Conservation (phyloP, 805 yeast species). For the Lachancea sp. region DNA sequence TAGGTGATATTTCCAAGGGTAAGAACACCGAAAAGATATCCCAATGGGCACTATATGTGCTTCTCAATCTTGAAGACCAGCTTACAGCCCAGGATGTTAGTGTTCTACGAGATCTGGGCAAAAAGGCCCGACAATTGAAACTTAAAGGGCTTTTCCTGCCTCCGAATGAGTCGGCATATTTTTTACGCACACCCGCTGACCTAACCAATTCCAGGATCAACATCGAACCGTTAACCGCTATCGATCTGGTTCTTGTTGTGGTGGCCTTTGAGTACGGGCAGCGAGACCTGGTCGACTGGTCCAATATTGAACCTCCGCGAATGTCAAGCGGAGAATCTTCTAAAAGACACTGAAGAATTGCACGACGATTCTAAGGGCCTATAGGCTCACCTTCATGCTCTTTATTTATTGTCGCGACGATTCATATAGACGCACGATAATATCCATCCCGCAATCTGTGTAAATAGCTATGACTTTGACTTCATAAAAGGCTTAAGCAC, state of each 20-base stretch:
- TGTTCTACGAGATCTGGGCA: constrained; percentile 26
- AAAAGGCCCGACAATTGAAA: constrained; percentile 14
- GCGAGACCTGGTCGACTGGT: constrained; percentile 22
- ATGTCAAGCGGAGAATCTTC: too few relatives aligned
- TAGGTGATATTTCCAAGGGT: constrained; percentile 18
- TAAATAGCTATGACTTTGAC: too few relatives aligned
- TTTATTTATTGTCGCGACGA: too few relatives aligned
- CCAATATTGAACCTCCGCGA: background rate
- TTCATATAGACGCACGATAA: too few relatives aligned
- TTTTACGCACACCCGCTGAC: constrained; percentile 8
- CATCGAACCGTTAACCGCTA: constrained; percentile 14
- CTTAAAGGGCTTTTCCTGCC: background rate
- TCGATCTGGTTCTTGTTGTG: constrained; percentile 15
- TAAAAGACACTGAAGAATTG: background rate
- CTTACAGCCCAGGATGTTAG: constrained; percentile 26
- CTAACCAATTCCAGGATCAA: constrained; percentile 6
- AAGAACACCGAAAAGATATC: constrained; percentile 15
- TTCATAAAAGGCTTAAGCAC: too few relatives aligned
- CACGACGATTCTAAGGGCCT: background rate
- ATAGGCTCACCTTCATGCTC: too few relatives aligned
- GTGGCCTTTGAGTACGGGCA: constrained; percentile 25
- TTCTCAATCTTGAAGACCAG: constrained; percentile 23
- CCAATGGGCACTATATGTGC: constrained; percentile 25
- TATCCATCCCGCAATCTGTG: too few relatives aligned
- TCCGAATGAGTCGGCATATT: constrained; percentile 1